phyloP scores from a whole-genome alignment of 257 asterid genomes.

The Jaltomata sinuosa region DNA sequence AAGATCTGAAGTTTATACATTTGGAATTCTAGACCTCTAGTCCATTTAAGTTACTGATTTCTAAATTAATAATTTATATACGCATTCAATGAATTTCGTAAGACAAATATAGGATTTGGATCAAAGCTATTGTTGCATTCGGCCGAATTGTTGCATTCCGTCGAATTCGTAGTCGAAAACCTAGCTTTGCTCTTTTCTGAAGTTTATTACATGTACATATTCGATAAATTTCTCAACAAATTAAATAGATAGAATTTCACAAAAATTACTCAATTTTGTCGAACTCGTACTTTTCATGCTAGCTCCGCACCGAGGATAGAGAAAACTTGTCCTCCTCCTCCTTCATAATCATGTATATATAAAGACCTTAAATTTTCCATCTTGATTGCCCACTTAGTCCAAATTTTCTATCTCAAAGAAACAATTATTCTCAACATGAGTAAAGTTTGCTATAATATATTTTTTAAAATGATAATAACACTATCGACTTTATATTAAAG shows the following conservation, averaged over 20 bases:
- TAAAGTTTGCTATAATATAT: background rate
- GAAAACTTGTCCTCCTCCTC: background rate
- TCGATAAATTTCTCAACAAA: too few relatives aligned
- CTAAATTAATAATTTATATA: background rate
- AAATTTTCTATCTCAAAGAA: background rate
- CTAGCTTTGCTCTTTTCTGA: background rate
- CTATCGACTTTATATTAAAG: background rate
- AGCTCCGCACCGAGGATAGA: background rate
- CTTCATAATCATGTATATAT: background rate
- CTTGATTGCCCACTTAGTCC: too few relatives aligned
- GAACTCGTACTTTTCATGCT: background rate
- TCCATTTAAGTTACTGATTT: background rate
- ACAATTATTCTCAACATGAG: background rate
- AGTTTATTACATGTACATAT: background rate
- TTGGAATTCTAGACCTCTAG: background rate
- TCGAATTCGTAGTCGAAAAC: background rate
- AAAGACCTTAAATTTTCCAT: background rate
- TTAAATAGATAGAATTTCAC: background rate
- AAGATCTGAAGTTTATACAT: background rate
- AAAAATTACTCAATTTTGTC: too few relatives aligned
- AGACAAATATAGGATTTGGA: background rate
- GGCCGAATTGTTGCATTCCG: background rate
- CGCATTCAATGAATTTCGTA: background rate
- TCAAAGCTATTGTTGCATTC: background rate
- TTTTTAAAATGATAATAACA: background rate